Evolutionary conservation across 169 alveolate species (phyloP).

Genomic region (Plasmodium malariae): DNA sequence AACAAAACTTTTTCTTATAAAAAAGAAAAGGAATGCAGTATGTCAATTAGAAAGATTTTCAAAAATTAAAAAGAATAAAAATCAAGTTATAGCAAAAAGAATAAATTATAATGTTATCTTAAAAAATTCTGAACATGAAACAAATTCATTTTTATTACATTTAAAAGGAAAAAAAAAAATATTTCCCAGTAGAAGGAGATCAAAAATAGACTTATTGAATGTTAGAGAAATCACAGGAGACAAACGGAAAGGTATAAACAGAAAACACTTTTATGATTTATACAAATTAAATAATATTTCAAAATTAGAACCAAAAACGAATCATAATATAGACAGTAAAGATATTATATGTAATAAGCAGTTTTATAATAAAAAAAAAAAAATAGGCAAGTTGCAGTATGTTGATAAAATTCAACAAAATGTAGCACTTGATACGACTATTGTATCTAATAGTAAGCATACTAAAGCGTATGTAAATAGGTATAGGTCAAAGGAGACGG

Average conservation of each 20-base stretch:
- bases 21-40: conserved; percentile 22
- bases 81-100: conserved; percentile 56
- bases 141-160: conserved; percentile 29
- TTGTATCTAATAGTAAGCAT: conserved; percentile 17
- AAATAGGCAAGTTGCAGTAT: conserved; percentile 7
- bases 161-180: conserved; percentile 48
- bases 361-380: not conserved
- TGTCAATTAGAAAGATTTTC: conserved; percentile 31
- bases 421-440: conserved; percentile 6
- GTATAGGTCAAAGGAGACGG: not conserved
- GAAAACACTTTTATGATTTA: conserved; percentile 9
- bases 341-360: conserved; percentile 13
- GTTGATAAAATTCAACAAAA: not conserved
- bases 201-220: conserved; percentile 14
- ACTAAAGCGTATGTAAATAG: conserved; percentile 22
- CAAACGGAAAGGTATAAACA: conserved; percentile 19
- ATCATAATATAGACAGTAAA: conserved; percentile 8
- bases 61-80: conserved; percentile 44
- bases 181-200: conserved; percentile 17
- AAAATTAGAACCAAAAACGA: conserved; percentile 8
- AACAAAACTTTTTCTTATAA: conserved; percentile 2
- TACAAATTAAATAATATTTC: conserved; percentile 21
- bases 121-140: conserved; percentile 31
- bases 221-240: conserved; percentile 18
- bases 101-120: conserved; percentile 34